phyloP scores from a whole-genome alignment of 129 eudicot species.

The Helianthus tuberosus region DNA sequence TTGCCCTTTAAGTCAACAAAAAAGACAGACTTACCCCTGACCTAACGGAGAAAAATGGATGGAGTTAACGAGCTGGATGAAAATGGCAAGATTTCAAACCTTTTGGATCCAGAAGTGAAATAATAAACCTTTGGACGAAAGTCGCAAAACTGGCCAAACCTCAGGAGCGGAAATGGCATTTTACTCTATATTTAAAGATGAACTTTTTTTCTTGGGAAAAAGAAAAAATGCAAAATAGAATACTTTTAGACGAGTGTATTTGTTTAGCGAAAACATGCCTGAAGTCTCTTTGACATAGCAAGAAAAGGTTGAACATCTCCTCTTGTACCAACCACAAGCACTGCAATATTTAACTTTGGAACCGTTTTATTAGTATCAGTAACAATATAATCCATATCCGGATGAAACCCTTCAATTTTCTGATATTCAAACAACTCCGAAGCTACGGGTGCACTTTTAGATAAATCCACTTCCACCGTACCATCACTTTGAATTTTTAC shows the following conservation, averaged over 20 bases:
- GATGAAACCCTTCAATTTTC: slow-evolving; percentile 46
- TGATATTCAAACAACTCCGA: slow-evolving; percentile 77
- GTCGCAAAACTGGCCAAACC: not conserved
- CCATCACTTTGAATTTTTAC: slow-evolving; percentile 81
- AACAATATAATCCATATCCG: slow-evolving; percentile 46
- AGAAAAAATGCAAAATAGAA: not conserved
- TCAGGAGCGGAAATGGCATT: not conserved
- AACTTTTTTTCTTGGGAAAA: not conserved
- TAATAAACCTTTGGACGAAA: too few species aligned
- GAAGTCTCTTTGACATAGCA: slow-evolving; percentile 89
- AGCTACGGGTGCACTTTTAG: slow-evolving; percentile 60
- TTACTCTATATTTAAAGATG: not conserved
- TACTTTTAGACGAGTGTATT: slow-evolving; percentile 6
- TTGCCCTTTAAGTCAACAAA: too few species aligned
- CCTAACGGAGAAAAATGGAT: too few species aligned
- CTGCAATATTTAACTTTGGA: slow-evolving; percentile 75
- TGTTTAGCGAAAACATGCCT: slow-evolving; percentile 48
- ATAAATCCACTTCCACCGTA: slow-evolving; percentile 82
- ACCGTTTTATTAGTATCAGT: slow-evolving; percentile 53
- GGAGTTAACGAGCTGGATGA: too few species aligned
- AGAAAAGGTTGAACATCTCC: slow-evolving; percentile 99
- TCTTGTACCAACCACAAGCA: slow-evolving; percentile 97
- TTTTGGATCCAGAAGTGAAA: too few species aligned
- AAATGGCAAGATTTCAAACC: too few species aligned
- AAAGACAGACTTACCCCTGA: too few species aligned